Evolutionary conservation across 2,329 filamentous ascomycete species (phyloP).

Genomic region (Sporothrix brasiliensis): DNA sequence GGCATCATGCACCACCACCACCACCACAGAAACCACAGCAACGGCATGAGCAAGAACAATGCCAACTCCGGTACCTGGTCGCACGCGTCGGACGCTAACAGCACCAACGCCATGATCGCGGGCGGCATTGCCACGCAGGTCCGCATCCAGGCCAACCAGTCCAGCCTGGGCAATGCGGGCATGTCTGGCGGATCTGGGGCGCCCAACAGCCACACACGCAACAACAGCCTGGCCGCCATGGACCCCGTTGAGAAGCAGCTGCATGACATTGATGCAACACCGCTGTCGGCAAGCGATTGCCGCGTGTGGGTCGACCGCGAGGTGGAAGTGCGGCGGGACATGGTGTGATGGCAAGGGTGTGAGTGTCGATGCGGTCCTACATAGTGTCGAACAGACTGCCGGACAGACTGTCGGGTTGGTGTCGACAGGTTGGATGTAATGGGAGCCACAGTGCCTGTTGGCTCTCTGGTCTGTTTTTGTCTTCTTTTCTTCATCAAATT

Average conservation of each 20-base stretch:
- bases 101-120: slow-evolving; percentile 13
- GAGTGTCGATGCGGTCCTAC: not conserved
- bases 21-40: not conserved
- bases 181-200: not conserved
- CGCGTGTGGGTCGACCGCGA: slow-evolving; percentile 36
- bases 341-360: slow-evolving; percentile 5
- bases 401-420: not conserved
- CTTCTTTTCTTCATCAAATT: not conserved
- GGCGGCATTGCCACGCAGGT: slow-evolving; percentile 29
- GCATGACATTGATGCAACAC: slow-evolving; percentile 35
- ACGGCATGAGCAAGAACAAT: not conserved
- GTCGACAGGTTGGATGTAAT: slow-evolving; percentile 15
- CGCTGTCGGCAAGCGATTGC: slow-evolving; percentile 8
- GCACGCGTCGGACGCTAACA: slow-evolving; percentile 30
- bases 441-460: not conserved
- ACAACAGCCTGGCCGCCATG: slow-evolving; percentile 25
- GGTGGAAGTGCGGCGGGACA: slow-evolving; percentile 33
- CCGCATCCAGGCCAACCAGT: slow-evolving; percentile 26
- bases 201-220: slow-evolving; percentile 12
- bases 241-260: slow-evolving; percentile 38
- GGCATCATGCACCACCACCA: not conserved
- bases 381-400: not conserved
- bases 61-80: slow-evolving; percentile 27
- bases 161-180: not conserved
- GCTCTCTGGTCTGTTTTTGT: not conserved